A percentile compares a stretch with the other conserved stretches of the same genome.
These are phyloP conservation scores for Cladosporium colombiae DNA, from an alignment of 2,329 filamentous ascomycete genomes.

Conservation along the genomic window DNA sequence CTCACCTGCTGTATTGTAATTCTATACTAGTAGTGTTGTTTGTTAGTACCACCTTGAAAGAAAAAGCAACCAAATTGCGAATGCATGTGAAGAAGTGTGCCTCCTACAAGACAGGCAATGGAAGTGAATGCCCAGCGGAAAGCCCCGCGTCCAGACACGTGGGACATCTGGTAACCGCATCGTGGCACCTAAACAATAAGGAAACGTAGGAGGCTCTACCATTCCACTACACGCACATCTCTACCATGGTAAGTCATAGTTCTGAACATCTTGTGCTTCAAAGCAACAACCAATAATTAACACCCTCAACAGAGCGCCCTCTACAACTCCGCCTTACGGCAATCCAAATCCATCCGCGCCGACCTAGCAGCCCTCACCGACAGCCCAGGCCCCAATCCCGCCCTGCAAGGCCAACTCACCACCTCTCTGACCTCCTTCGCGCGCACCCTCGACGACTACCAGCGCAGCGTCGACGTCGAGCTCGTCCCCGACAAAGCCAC, in stretches of 20 bases:
- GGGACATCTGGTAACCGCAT: not conserved
- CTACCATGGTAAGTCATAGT: conserved; percentile 6
- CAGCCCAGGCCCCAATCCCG: conserved; percentile 46
- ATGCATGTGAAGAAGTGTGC: not conserved
- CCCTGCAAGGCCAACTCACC: conserved; percentile 67
- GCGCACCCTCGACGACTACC: conserved; percentile 91
- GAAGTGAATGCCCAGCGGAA: conserved; percentile 14
- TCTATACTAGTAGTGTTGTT: not conserved
- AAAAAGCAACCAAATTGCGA: not conserved
- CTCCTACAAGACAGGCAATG: not conserved
- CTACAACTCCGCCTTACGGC: conserved; percentile 83
- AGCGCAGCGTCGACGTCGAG: conserved; percentile 80
- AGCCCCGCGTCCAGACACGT: conserved; percentile 9
- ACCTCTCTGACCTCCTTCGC: conserved; percentile 78
- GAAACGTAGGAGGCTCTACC: conserved; percentile 6
- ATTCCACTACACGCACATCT: not conserved
- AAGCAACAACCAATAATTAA: too few relatives aligned
- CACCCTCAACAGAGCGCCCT: conserved; percentile 63
- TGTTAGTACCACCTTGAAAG: not conserved
- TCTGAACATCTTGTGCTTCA: too few relatives aligned
- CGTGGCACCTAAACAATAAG: not conserved
- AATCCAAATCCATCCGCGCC: conserved; percentile 75
- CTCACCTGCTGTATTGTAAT: not conserved
- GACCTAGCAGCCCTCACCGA: conserved; percentile 67
- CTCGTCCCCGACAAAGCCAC: conserved; percentile 88